A percentile compares a stretch with the other conserved stretches of the same genome.
Evolutionary conservation across 805 yeast species (phyloP).

Genomic region (Candida orba): DNA sequence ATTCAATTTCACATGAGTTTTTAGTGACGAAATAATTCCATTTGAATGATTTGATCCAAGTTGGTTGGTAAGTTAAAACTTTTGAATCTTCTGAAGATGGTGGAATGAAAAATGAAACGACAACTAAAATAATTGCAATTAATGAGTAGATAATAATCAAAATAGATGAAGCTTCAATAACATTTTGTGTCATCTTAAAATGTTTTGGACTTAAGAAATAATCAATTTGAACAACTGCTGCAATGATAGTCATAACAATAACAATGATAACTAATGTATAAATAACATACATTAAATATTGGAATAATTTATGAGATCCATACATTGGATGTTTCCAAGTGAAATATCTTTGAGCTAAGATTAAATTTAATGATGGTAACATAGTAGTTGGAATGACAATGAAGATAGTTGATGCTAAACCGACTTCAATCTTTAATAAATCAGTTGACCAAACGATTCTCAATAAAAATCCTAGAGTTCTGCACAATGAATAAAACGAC

Average conservation of each 20-base stretch:
- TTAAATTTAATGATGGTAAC: slow-evolving; percentile 51
- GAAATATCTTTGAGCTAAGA: slow-evolving; percentile 64
- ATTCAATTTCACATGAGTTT: slow-evolving; percentile 41
- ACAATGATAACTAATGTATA: slow-evolving; percentile 50
- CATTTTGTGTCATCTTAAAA: slow-evolving; percentile 46
- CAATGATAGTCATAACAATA: slow-evolving; percentile 58
- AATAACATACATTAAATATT: slow-evolving; percentile 39
- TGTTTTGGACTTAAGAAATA: slow-evolving; percentile 41
- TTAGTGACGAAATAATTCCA: slow-evolving; percentile 53
- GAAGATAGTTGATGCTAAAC: slow-evolving; percentile 52
- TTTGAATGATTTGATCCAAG: slow-evolving; percentile 64
- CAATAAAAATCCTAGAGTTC: slow-evolving; percentile 52
- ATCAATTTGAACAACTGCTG: slow-evolving; percentile 52
- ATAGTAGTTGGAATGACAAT: slow-evolving; percentile 52
- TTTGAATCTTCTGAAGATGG: slow-evolving; percentile 46
- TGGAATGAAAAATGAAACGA: slow-evolving; percentile 45
- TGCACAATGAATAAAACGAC: slow-evolving; percentile 43
- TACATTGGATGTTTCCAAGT: slow-evolving; percentile 74
- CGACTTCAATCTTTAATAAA: slow-evolving; percentile 36
- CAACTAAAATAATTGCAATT: slow-evolving; percentile 44
- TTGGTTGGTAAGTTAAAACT: slow-evolving; percentile 58
- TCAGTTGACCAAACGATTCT: slow-evolving; percentile 55
- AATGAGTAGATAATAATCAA: slow-evolving; percentile 46
- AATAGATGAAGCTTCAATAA: slow-evolving; percentile 44
- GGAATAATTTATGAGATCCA: slow-evolving; percentile 46